These are phyloP conservation scores for Bacidia rubella DNA, from an alignment of 495 filamentous ascomycete genomes.

Conservation along the genomic window DNA sequence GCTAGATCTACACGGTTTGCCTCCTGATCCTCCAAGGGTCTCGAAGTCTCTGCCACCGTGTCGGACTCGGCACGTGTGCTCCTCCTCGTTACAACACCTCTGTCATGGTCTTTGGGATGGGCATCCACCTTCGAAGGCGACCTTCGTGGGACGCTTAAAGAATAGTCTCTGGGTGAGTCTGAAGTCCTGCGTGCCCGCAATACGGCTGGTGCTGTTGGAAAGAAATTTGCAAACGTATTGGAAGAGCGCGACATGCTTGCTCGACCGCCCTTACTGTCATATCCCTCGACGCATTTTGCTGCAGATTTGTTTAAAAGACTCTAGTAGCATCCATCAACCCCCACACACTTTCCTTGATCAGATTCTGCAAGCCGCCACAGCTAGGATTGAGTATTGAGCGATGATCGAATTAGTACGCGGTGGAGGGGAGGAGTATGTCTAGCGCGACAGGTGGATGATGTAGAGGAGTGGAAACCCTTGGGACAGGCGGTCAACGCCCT, in stretches of 20 bases:
- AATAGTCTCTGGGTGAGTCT: slow-evolving; percentile 21
- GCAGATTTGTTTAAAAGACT: not conserved
- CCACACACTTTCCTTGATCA: not conserved
- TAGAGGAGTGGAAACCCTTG: not conserved
- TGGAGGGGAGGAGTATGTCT: slow-evolving; percentile 12
- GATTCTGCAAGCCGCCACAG: not conserved
- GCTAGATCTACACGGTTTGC: slow-evolving; percentile 46
- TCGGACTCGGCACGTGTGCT: slow-evolving; percentile 1
- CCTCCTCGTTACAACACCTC: slow-evolving; percentile 3
- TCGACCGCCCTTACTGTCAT: not conserved
- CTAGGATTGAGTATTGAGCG: not conserved
- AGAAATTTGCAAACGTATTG: slow-evolving; percentile 81
- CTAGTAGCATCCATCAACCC: not conserved
- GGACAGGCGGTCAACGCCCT: not conserved
- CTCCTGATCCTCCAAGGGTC: slow-evolving; percentile 41
- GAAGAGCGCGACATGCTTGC: slow-evolving; percentile 62
- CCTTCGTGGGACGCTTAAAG: slow-evolving; percentile 20
- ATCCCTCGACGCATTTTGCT: not conserved
- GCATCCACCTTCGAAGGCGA: not conserved
- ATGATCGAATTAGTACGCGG: slow-evolving; percentile 16
- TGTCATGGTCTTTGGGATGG: slow-evolving; percentile 5
- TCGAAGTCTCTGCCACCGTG: not conserved
- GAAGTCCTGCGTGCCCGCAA: slow-evolving; percentile 33
- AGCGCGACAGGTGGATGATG: not conserved
- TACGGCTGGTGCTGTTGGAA: slow-evolving; percentile 68